These are phyloP conservation scores for Boletus bicolor DNA, from an alignment of 768 basidiomycete species.

Conservation along the genomic window DNA sequence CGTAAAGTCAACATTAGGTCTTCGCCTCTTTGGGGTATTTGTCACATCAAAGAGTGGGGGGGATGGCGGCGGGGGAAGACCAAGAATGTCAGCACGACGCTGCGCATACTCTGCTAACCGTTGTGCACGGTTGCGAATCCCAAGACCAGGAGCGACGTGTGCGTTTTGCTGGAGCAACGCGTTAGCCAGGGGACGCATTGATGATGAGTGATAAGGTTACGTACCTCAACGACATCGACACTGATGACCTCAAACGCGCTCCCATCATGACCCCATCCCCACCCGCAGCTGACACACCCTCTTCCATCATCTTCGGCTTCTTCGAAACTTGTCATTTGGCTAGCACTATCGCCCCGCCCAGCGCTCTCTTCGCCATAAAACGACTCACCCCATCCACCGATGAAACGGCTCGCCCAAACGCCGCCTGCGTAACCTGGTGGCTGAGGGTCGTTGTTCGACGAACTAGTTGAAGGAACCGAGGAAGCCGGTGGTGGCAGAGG, in stretches of 20 bases:
- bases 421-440: slow-evolving; percentile 28
- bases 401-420: slow-evolving; percentile 37
- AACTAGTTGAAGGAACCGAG: slow-evolving; percentile 24
- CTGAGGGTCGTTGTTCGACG: slow-evolving; percentile 26
- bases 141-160: slow-evolving; percentile 51
- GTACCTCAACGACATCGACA: slow-evolving; percentile 62
- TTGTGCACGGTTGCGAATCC: slow-evolving; percentile 61
- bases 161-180: slow-evolving; percentile 42
- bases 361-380: slow-evolving; percentile 32
- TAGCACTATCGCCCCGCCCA: slow-evolving; percentile 25
- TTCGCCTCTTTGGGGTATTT: slow-evolving; percentile 31
- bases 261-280: slow-evolving; percentile 80
- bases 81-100: slow-evolving; percentile 48
- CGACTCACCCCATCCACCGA: slow-evolving; percentile 41
- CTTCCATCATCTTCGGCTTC: slow-evolving; percentile 56
- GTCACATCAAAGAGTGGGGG: slow-evolving; percentile 34
- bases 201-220: slow-evolving; percentile 21
- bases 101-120: slow-evolving; percentile 65
- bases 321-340: slow-evolving; percentile 31
- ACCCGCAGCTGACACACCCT: slow-evolving; percentile 60
- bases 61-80: slow-evolving; percentile 24
- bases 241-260: slow-evolving; percentile 69
- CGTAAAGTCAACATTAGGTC: slow-evolving; percentile 25
- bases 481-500: slow-evolving; percentile 23
- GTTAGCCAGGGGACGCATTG: slow-evolving; percentile 2